Evolutionary conservation across 1,139 yeast genomes (phyloP), one percentile per base, ranked within the genome.

Genomic region (Zygoascus meyerae): DNA sequence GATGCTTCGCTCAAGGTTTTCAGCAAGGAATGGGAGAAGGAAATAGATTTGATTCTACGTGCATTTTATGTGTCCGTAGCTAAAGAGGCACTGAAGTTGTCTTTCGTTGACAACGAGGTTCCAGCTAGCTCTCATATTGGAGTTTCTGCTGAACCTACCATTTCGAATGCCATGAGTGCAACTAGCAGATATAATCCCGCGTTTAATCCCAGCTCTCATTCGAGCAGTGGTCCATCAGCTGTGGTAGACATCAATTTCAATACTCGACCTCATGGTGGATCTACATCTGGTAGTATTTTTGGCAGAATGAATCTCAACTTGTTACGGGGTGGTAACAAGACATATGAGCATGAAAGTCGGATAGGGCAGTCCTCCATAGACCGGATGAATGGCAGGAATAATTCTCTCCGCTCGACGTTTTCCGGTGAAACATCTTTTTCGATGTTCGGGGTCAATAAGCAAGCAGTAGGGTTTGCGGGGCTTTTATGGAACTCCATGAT

Each of bases 401-500:
- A 62, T 44, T 62, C 66, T 7, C 43, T 62, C 31, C 58, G 56
- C 34, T 62, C 66, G 8, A 52, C 57, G 14, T 59, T 61, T 44
- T 62, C 66, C 3, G 44, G 58, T 11, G 64, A 62, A 16, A 54
- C 61, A 3, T 50, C 56, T 11, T 52, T 59, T 10, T 51, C 57
- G 10, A 45, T 56, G 1, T 52, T 55, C 42, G 58, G 61, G 1
- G 48, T 58, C 29, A 52, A 48, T 16, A 48, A 64, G 9, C 66
- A 62, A 37, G 64, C 66, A 4, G 63, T 64, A 8, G 69, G 69
- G 6, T 63, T 65, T 48, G 68, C 68, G 9, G 65, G 67, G 2
- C 53, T 63, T 39, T 47, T 65, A 43, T 62, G 63, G 58, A 60
- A 59, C 45, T 58, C 63, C 29, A 62, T 64, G 60, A 58, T 62